Evolutionary conservation across 305 asterid genomes (phyloP), one percentile per base, ranked within the genome.

Genomic region (Fraxinus sp.): DNA sequence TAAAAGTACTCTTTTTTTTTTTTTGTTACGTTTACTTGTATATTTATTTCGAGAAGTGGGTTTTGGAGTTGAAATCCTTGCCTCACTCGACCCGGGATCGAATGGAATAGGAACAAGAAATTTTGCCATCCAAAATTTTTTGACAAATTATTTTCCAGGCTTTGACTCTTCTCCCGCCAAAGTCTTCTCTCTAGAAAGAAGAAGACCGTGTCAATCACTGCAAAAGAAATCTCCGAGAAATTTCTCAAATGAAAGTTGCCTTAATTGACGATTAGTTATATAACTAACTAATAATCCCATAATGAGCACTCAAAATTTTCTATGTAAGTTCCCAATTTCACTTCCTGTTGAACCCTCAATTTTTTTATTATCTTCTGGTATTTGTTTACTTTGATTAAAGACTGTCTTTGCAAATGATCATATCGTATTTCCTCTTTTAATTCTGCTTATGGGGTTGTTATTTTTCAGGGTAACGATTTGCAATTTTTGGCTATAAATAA

Each of bases 101-200:
- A 39, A 36, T 39, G 59, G 20, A 49, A 14, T 49, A 1, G 59
- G 59, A 49, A 49, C 6, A 16, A 14, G 18, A 13, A 43, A 13
- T 14, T 49, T 49, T 13, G 20, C 59, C 59, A 14, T 49, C 18
- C 20, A 4, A 49, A 13, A 49, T 49, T 5, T 49, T 14, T 49
- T 13, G 5, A 46, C 18, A 46, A 46, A 46, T 3, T 46, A 49
- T 49, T 49, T 49, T 16, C 22, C 1, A 49, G 22, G 22, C 11
- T 24, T 5, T 33, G 87, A 86, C 83, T 77, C 13, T 71, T 81
- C 84, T 84, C 84, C 76, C 49, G 78, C 86, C 87, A 79, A 70
- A 80, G 83, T 52, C 84, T 75, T 75, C 72, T 78, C 36, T 55
- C 32, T 41, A 7, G 7, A 41, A 2, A 71, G 33, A 43, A 77